A percentile compares a stretch with the other conserved stretches of the same genome.
Evolutionary conservation across 331 rosid species (phyloP).

Genomic region (Erythrophleum ivorense): DNA sequence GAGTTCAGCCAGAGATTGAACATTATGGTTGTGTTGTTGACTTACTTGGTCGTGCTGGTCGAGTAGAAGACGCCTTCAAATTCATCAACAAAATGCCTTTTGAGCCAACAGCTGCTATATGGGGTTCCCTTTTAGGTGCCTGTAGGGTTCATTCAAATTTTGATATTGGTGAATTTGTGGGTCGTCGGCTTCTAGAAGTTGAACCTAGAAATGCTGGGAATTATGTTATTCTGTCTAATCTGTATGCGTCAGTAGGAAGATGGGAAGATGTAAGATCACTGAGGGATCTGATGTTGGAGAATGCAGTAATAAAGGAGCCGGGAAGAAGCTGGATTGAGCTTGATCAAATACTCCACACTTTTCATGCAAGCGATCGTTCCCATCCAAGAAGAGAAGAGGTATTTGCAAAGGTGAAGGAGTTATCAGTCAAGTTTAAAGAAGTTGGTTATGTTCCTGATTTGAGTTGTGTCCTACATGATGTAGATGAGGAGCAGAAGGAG

Average conservation of each 20-base stretch:
- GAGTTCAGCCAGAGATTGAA: slow-evolving; percentile 56
- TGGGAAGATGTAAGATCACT: slow-evolving; percentile 59
- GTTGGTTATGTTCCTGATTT: slow-evolving; percentile 60
- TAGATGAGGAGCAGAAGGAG: slow-evolving; percentile 73
- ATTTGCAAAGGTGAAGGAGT: slow-evolving; percentile 50
- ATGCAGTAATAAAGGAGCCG: slow-evolving; percentile 59
- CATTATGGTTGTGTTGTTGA: slow-evolving; percentile 62
- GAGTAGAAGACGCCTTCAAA: slow-evolving; percentile 54
- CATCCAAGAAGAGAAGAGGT: slow-evolving; percentile 69
- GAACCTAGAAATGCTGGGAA: slow-evolving; percentile 73
- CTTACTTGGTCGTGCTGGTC: slow-evolving; percentile 61
- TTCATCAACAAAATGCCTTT: slow-evolving; percentile 53
- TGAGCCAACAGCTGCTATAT: slow-evolving; percentile 61
- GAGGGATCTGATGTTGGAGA: slow-evolving; percentile 57
- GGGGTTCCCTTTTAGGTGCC: slow-evolving; percentile 72
- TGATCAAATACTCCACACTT: slow-evolving; percentile 61
- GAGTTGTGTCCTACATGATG: slow-evolving; percentile 61
- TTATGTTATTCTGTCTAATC: slow-evolving; percentile 65
- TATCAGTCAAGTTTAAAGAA: slow-evolving; percentile 53
- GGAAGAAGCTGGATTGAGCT: slow-evolving; percentile 67
- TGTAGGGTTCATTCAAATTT: slow-evolving; percentile 59
- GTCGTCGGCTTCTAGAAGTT: slow-evolving; percentile 52
- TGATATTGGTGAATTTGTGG: slow-evolving; percentile 55
- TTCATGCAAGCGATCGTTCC: slow-evolving; percentile 61
- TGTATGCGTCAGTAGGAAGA: slow-evolving; percentile 62